Percentiles rank a stretch among this genome's conserved stretches.
phyloP scores from a whole-genome alignment of 179 eudicot genomes.

The Silene coronaria region DNA sequence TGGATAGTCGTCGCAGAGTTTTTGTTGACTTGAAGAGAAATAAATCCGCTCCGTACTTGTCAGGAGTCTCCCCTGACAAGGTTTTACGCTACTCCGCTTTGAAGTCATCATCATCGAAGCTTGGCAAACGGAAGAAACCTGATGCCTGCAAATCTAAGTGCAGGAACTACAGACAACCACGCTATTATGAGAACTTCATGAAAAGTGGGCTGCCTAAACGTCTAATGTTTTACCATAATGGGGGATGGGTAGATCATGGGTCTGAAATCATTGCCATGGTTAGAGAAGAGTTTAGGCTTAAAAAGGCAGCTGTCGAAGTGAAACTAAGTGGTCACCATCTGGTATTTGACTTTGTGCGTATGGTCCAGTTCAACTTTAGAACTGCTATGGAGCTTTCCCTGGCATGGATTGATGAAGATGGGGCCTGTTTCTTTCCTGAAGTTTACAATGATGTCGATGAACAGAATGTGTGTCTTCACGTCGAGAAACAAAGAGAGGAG shows the following conservation, averaged over 20 bases:
- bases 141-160: constrained; percentile 39
- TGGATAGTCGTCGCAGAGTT: constrained; percentile 51
- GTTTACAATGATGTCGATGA: constrained; percentile 34
- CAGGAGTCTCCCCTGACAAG: constrained; percentile 28
- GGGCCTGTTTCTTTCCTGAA: constrained; percentile 76
- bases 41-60: constrained; percentile 34
- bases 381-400: constrained; percentile 61
- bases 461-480: constrained; percentile 21
- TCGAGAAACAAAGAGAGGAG: constrained; percentile 29
- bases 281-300: constrained; percentile 48
- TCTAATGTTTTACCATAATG: constrained; percentile 56
- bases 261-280: constrained; percentile 43
- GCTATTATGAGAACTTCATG: constrained; percentile 54
- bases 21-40: constrained; percentile 63
- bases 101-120: constrained; percentile 28
- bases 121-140: constrained; percentile 63
- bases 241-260: constrained; percentile 70
- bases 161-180: constrained; percentile 31
- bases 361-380: constrained; percentile 62
- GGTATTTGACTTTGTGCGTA: constrained; percentile 65
- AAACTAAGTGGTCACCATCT: constrained; percentile 35
- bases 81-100: constrained; percentile 34
- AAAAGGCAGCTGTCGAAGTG: constrained; percentile 63
- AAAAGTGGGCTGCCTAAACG: constrained; percentile 63
- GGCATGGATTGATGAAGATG: constrained; percentile 92